Conservation (phyloP, 805 yeast genomes). For the Pichia nakasei region DNA sequence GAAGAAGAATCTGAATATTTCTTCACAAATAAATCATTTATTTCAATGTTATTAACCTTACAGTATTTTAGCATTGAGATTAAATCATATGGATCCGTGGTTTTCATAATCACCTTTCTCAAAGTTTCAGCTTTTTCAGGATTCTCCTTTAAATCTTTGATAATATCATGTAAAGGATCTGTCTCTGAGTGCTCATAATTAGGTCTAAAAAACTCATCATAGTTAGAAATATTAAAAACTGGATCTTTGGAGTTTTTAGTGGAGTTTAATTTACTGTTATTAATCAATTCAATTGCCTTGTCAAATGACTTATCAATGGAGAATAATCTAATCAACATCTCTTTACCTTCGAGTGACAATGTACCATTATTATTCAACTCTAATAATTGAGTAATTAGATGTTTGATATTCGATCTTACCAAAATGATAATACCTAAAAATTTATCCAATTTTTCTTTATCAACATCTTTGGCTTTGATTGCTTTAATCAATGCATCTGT, state of each 20-base stretch:
- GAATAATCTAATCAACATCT: conserved; percentile 57
- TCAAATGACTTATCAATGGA: conserved; percentile 63
- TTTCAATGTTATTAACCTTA: conserved; percentile 5
- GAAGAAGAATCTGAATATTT: background rate
- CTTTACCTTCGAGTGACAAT: conserved; percentile 63
- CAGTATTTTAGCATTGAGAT: conserved; percentile 9
- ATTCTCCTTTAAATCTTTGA: conserved; percentile 3
- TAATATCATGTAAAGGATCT: background rate
- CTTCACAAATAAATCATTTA: conserved; percentile 12
- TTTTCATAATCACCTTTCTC: conserved; percentile 2
- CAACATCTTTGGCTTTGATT: conserved; percentile 12
- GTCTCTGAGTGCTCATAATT: background rate
- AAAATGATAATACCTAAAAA: conserved; percentile 33
- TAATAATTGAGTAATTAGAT: conserved; percentile 48
- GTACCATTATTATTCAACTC: conserved; percentile 46
- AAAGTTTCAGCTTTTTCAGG: conserved; percentile 6
- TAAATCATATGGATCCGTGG: conserved; percentile 14
- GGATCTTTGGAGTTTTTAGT: background rate
- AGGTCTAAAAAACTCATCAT: background rate
- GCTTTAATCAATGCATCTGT: conserved; percentile 17
- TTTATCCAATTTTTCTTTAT: conserved; percentile 13
- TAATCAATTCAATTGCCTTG: conserved; percentile 37
- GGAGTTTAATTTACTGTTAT: conserved; percentile 6
- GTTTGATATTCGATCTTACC: conserved; percentile 35
- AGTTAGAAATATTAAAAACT: background rate